A percentile compares a stretch with the other conserved stretches of the same genome.
phyloP scores from a whole-genome alignment of 2,329 filamentous ascomycete species.

The Diaporthe aspalathi region DNA sequence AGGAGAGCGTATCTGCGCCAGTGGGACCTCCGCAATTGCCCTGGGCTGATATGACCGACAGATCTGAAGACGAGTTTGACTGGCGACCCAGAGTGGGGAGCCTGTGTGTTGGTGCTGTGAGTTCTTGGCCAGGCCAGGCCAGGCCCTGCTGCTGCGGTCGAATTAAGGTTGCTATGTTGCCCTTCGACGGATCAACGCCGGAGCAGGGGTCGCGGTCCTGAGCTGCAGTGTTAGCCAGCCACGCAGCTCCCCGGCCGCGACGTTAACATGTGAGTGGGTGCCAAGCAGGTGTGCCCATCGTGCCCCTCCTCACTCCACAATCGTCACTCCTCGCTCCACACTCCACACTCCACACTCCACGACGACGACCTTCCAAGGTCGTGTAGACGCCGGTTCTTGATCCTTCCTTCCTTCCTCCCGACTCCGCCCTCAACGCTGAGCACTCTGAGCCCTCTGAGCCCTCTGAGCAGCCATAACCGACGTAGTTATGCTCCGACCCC shows the following conservation, averaged over 20 bases:
- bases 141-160: not conserved
- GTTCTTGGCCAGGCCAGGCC: not conserved
- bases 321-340: not conserved
- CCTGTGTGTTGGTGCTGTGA: not conserved
- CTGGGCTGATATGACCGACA: too few species aligned
- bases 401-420: slow-evolving; percentile 4
- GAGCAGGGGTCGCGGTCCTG: not conserved
- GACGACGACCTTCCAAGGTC: not conserved
- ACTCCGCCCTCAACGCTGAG: not conserved
- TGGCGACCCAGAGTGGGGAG: not conserved
- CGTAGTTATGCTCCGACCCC: not conserved
- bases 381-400: not conserved
- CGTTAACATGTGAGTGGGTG: too few species aligned
- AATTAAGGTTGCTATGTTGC: slow-evolving; percentile 31
- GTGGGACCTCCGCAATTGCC: too few species aligned
- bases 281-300: too few species aligned
- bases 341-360: not conserved
- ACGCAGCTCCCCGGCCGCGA: not conserved
- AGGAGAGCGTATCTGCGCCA: not conserved
- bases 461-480: not conserved
- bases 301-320: too few species aligned
- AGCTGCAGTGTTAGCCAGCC: slow-evolving; percentile 27
- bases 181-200: not conserved
- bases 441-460: too few species aligned
- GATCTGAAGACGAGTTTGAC: not conserved